Base-by-base conservation (phyloP, 805 yeast genomes). In the Wickerhamiella shivajii region DNA sequence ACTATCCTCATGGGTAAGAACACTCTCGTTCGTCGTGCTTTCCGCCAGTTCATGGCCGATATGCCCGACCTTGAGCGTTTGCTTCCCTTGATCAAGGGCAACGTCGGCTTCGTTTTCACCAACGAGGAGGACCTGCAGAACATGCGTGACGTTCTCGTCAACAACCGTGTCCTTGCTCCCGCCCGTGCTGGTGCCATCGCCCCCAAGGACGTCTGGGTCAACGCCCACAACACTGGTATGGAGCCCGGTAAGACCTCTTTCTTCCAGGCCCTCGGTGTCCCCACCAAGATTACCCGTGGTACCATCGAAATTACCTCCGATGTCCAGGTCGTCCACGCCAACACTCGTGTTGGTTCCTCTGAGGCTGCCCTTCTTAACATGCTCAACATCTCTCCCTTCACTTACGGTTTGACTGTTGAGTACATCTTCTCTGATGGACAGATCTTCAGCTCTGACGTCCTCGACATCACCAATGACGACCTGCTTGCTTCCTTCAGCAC, bases 261-360 rank as follows among this genome's bases (percentile, higher is more conserved):
- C 93, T 90, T 90, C 97, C 99, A 90, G 77, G 98, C 99, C 62
- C 77, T 90, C 59, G 97, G 97, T 81, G 95, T 90, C 59, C 98
- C 98, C 76, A 90, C 99, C 81, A 90, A 90, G 92, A 90, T 90
- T 84, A 90, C 94, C 68, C 85, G 99, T 80, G 99, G 99, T 90
- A 84, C 95, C 70, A 90, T 90, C 77, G 99, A 90, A 73, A 90
- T 90, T 68, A 84, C 83, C 65, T 67, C 78, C 55, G 98, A 90
- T 61, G 93, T 90, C 59, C 80, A 80, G 73, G 94, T 90, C 62
- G 93, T 85, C 59, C 74, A 69, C 46, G 75, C 77, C 46, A 80
- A 81, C 58, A 59, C 60, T 61, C 81, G 69, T 68, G 98, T 90
- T 59, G 99, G 99, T 72, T 93, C 87, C 57, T 90, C 98, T 56